Percentiles rank a stretch among this genome's conserved stretches.
Evolutionary conservation across 306 rosid genomes (phyloP).

Genomic region (Lupinus albus): DNA sequence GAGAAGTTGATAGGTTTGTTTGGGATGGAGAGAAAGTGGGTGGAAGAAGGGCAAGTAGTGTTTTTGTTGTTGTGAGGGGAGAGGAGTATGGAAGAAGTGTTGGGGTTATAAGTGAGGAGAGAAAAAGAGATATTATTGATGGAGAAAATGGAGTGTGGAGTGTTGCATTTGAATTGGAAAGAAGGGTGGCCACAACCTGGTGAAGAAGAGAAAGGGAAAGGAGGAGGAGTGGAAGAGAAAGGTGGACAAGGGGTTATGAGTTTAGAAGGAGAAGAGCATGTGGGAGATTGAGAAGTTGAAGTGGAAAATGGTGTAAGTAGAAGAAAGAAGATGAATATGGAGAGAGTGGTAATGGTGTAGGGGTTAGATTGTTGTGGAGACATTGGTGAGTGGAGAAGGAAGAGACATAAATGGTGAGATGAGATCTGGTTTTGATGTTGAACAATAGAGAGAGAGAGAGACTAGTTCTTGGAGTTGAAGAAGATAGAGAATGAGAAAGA

Average conservation of each 20-base stretch:
- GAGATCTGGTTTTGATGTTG: conserved; percentile 35
- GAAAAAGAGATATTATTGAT: conserved; percentile 70
- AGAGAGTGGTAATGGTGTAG: background rate
- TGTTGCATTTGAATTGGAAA: conserved; percentile 66
- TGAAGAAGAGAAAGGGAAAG: conserved; percentile 72
- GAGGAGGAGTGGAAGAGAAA: conserved; percentile 50
- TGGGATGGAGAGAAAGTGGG: conserved; percentile 52
- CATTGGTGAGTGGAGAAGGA: conserved; percentile 36
- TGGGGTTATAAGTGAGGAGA: conserved; percentile 58
- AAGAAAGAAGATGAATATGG: background rate
- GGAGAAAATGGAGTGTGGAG: conserved; percentile 58
- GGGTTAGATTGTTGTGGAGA: conserved; percentile 21
- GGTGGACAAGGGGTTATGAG: conserved; percentile 56
- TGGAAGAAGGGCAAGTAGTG: conserved; percentile 10
- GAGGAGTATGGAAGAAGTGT: conserved; percentile 60
- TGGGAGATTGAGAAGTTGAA: conserved; percentile 29
- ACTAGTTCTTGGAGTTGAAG: conserved; percentile 38
- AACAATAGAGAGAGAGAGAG: background rate
- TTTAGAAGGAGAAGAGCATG: conserved; percentile 35
- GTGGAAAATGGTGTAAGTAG: background rate
- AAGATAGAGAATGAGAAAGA: background rate
- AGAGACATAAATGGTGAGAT: conserved; percentile 39
- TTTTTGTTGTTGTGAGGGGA: conserved; percentile 45
- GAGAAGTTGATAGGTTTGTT: conserved; percentile 59
- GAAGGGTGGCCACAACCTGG: conserved; percentile 92